phyloP scores from a whole-genome alignment of 169 alveolate genomes.

The Cryptosporidium sp. region DNA sequence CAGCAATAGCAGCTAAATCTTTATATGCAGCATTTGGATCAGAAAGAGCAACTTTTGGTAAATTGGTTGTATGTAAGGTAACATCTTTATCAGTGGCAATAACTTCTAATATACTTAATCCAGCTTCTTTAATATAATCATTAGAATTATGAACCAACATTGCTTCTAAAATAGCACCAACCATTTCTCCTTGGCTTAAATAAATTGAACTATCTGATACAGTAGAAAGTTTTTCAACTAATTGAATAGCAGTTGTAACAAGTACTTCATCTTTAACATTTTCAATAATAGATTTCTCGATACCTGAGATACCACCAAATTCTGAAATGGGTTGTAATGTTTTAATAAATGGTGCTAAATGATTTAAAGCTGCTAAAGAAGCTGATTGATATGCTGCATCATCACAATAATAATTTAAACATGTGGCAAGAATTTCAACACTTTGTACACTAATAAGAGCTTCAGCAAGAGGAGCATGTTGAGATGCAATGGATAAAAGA shows the following conservation, averaged over 20 bases:
- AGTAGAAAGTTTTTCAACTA: constrained; percentile 85
- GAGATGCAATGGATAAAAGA: constrained; percentile 85
- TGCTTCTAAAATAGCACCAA: constrained; percentile 87
- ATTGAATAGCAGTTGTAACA: constrained; percentile 86
- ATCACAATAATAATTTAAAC: constrained; percentile 89
- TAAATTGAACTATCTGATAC: constrained; percentile 85
- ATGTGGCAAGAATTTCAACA: constrained; percentile 89
- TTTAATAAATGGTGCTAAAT: constrained; percentile 85
- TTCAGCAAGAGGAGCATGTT: constrained; percentile 88
- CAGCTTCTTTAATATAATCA: constrained; percentile 86
- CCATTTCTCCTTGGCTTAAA: constrained; percentile 85
- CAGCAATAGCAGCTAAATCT: constrained; percentile 90
- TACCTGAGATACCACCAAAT: constrained; percentile 91
- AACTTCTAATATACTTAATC: constrained; percentile 86
- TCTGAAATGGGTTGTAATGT: constrained; percentile 86
- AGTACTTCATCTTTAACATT: constrained; percentile 83
- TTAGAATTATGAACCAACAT: constrained; percentile 89
- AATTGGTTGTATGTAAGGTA: constrained; percentile 83
- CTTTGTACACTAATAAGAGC: constrained; percentile 87
- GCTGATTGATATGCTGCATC: constrained; percentile 86
- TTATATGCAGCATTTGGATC: constrained; percentile 88
- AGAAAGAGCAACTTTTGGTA: constrained; percentile 83
- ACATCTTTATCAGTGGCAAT: constrained; percentile 91
- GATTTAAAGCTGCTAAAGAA: constrained; percentile 86
- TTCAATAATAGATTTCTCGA: constrained; percentile 84